These are phyloP conservation scores for Ascosphaera aggregata DNA, from an alignment of 2,329 filamentous ascomycete species.

Conservation along the genomic window DNA sequence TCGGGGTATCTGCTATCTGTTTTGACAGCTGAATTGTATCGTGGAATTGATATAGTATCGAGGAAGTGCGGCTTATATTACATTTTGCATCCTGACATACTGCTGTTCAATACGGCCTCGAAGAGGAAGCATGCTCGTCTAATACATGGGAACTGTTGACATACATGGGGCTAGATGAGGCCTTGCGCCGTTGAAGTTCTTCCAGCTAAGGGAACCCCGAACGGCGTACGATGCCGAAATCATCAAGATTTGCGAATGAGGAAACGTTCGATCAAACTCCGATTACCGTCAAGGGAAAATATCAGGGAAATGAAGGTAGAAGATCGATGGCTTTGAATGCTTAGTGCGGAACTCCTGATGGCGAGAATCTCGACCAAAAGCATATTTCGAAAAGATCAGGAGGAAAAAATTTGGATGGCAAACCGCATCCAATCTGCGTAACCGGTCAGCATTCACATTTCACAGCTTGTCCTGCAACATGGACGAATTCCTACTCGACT, in stretches of 20 bases:
- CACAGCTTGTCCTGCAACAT: conserved; percentile 5
- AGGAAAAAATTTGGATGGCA: neutral
- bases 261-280: neutral
- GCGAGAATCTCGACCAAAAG: neutral
- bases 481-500: conserved; percentile 7
- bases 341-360: neutral
- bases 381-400: neutral
- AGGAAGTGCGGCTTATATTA: too few species aligned
- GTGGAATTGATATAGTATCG: too few species aligned
- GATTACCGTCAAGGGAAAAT: neutral
- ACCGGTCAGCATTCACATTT: conserved; percentile 2
- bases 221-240: neutral
- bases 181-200: neutral
- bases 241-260: neutral
- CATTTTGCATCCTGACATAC: too few species aligned
- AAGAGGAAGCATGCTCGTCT: too few species aligned
- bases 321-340: neutral
- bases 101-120: too few species aligned
- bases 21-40: too few species aligned
- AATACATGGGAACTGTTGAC: neutral
- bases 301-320: neutral
- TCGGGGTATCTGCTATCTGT: too few species aligned
- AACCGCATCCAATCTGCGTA: neutral
- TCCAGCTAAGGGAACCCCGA: neutral
- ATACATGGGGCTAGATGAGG: neutral